Base-by-base conservation (phyloP, 2,329 filamentous ascomycete species). In the Ceratocystis diversiconidia region DNA sequence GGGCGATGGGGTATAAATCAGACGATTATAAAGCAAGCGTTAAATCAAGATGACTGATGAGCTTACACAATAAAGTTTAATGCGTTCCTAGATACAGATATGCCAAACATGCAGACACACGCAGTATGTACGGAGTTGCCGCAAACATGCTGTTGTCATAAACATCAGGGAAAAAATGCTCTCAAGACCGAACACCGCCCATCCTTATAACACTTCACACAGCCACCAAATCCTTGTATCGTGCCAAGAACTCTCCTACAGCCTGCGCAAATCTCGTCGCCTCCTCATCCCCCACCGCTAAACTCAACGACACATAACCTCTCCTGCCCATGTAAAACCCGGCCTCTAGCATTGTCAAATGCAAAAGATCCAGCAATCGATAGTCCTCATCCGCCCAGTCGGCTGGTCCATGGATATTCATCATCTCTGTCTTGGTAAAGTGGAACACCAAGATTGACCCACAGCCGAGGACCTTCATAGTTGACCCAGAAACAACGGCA, bases 261-360 rank as follows among this genome's bases (percentile, higher is more conserved):
- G 71, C 72, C 1, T 67, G 66, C 0, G 78, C 75, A 68, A 79
- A 78, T 30, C 73, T 70, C 63, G 78, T 74, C 36, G 78, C 65
- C 70, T 78, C 77, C 8, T 72, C 70, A 19, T 73, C 69, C 1
- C 76, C 73, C 10, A 76, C 77, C 36, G 70, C 73, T 25, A 79
- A 67, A 15, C 76, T 74, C 64, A 79, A 69, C 1, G 77, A 74
- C 41, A 77, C 73, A 64, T 74, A 74, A 0, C 78, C 78, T 46
- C 77, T 71, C 1, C 74, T 70, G 0, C 76, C 74, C 8, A 77
- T 69, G 74, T 77, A 80, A 64, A 76, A 79, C 0, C 75, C 74
- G 10, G 73, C 72, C 62, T 78, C 73, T 59, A 79, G 66, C 76
- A 79, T 78, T 65, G 79, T 75, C n/a, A 76, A 74, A 74, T 78